A percentile compares a stretch with the other conserved stretches of the same genome.
Conservation (phyloP, 169 alveolate species). For the Plasmodium reichenowi region DNA sequence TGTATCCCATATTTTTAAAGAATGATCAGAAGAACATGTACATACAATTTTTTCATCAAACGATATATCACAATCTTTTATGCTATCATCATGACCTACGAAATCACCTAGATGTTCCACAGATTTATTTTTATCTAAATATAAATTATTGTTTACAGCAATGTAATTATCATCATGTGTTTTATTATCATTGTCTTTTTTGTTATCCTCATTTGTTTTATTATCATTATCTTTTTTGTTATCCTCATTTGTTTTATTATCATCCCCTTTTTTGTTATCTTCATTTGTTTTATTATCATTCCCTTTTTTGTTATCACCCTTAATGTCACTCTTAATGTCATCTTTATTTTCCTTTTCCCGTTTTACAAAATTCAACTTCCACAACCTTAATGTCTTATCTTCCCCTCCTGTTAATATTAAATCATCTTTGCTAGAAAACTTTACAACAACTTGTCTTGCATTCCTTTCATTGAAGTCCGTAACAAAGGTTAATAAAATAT, state of each 20-base stretch:
- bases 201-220: too few relatives aligned
- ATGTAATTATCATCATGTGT: not conserved
- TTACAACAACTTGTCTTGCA: constrained; percentile 78
- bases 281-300: too few relatives aligned
- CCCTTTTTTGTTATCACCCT: too few relatives aligned
- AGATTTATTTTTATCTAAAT: constrained; percentile 17
- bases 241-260: too few relatives aligned
- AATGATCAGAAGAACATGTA: constrained; percentile 57
- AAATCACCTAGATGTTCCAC: constrained; percentile 59
- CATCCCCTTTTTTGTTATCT: too few relatives aligned
- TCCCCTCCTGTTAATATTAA: constrained; percentile 83
- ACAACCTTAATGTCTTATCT: constrained; percentile 81
- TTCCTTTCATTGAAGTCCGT: constrained; percentile 76
- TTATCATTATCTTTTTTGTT: too few relatives aligned
- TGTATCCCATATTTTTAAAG: constrained; percentile 71
- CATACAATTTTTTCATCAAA: constrained; percentile 39
- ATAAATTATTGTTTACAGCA: not conserved
- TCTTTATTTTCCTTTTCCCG: too few relatives aligned
- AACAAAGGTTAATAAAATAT: constrained; percentile 76
- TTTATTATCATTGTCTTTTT: too few relatives aligned
- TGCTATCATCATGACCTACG: constrained; percentile 67
- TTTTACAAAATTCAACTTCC: constrained; percentile 74
- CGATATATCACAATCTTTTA: constrained; percentile 73
- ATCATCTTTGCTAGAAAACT: constrained; percentile 59
- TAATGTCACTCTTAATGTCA: too few relatives aligned